phyloP scores from a whole-genome alignment of 1,284 basidiomycete genomes.

The Ustilago shanxiensis region DNA sequence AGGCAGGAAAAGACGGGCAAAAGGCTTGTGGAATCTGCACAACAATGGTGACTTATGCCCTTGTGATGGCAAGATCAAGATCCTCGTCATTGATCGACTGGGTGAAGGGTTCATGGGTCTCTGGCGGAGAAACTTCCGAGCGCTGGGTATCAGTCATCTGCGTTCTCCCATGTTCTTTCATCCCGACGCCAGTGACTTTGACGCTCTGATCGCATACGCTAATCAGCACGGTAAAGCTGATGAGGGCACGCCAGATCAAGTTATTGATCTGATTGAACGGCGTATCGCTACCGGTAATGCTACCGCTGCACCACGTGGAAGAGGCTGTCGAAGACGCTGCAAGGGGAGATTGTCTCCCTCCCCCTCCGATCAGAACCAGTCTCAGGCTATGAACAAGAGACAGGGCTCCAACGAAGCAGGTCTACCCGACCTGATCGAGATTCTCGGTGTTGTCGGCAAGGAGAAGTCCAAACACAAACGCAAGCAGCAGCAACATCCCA shows the following conservation, averaged over 20 bases:
- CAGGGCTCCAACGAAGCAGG: neutral
- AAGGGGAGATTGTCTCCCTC: constrained; percentile 8
- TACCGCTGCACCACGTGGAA: neutral
- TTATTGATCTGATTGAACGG: constrained; percentile 31
- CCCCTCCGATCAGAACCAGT: neutral
- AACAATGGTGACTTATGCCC: constrained; percentile 17
- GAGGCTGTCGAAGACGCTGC: constrained; percentile 5
- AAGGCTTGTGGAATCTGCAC: constrained; percentile 5
- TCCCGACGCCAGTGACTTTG: constrained; percentile 67
- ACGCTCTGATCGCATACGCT: constrained; percentile 68
- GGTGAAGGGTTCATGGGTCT: constrained; percentile 60
- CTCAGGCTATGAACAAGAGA: neutral
- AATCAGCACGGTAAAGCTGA: constrained; percentile 39
- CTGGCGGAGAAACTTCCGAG: constrained; percentile 54
- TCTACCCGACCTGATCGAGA: constrained; percentile 64
- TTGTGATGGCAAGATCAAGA: constrained; percentile 46
- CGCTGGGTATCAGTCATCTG: constrained; percentile 62
- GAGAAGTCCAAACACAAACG: constrained; percentile 70
- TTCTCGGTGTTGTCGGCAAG: constrained; percentile 69
- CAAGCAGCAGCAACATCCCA: constrained; percentile 58
- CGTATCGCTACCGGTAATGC: constrained; percentile 10
- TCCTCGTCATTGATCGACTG: constrained; percentile 61
- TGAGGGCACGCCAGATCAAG: constrained; percentile 33
- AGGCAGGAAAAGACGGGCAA: constrained; percentile 10
- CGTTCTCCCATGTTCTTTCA: constrained; percentile 72